Base-by-base conservation (phyloP, 768 basidiomycete genomes). In the Hygrophorus pudorinus region DNA sequence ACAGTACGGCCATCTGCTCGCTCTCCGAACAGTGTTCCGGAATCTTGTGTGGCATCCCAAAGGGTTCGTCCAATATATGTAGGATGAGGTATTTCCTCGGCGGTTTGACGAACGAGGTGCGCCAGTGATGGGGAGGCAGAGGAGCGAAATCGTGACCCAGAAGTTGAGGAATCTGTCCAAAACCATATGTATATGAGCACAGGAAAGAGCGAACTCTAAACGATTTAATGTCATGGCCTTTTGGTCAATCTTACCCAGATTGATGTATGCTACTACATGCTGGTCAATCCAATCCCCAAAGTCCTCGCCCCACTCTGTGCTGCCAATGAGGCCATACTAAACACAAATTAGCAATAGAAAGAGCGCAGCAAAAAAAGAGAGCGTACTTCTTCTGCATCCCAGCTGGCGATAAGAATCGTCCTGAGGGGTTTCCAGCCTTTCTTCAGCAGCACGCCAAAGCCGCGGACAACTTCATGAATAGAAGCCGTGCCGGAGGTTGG, bases 301-400 rank as follows among this genome's bases (percentile, higher is more conserved):
- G 57, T 97, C 94, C 59, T 97, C 94, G 2, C 81, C 90, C 76
- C 84, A 94, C 61, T 97, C 94, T 3, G 88, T 93, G 54, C 81
- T 85, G 18, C 93, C 93, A 31, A 88, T 58, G 33, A 90, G 70
- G 18, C 85, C 86, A 41, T 71, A 70, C 70, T 74, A 24, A 24
- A 24, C 7, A 45, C 47, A 30, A 48, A 37, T 17, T 17, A n/a
- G 41, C 29, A 41, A 48, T 34, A 21, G 48, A 50, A 41, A 48
- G 48, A 24, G 7, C 7, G 7, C 24, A 24, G 24, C 17, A 50
- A 48, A 33, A 47, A 36, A 44, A 40, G 16, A 13, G 24, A 18
- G 38, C 31, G 73, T 69, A 50, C 51, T 36, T 39, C 37, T 56
- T 87, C 86, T 1, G 73, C 87, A 55, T 88, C 86, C 87, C 86